Evolutionary conservation across 1,139 yeast genomes (phyloP), one percentile per base, ranked within the genome.

Genomic region (Kluyveromyces marxianus): DNA sequence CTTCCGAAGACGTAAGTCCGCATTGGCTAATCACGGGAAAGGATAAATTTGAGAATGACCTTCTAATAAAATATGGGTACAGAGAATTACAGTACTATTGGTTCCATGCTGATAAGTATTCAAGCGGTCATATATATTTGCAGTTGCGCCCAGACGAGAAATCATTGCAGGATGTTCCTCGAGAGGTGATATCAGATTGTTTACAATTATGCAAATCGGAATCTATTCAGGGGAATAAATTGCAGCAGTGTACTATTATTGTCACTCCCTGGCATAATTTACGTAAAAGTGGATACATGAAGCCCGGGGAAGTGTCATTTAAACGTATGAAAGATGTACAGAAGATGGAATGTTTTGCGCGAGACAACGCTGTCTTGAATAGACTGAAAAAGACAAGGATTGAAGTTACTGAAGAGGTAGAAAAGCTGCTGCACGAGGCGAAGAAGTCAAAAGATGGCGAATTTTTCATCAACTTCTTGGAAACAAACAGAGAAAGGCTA

Each of bases 61-160:
- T 79, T 27, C 67, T 87, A 48, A 82, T 87, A 48, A 80, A 79
- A 58, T 75, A 79, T 57, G 88, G 92, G 0, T 74, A 77, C 53
- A 81, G 81, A 14, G 77, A 76, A 49, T 47, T 60, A 43, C 55
- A 58, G 33, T 85, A 84, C 59, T 69, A 84, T 6, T 87, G 96
- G 94, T 86, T 87, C 58, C 95, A 86, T 62, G 90, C 83, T 6
- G 94, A 85, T 56, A 83, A 83, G 54, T 71, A 80, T 45, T 81
- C 90, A 7, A 82, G 90, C 38, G 95, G 94, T 0, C 95, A 87
- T 61, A 74, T 87, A n/a, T 87, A 87, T 56, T 65, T 85, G 31
- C 76, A 87, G 46, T 65, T 83, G 33, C 64, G 69, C 1, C 65
- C 66, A 2, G 71, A 69, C 14, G 72, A 72, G 25, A 76, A 72